Percentiles rank a stretch among this genome's conserved stretches.
Conservation (phyloP, 179 eudicot species). For the Corrigiola litoralis region DNA sequence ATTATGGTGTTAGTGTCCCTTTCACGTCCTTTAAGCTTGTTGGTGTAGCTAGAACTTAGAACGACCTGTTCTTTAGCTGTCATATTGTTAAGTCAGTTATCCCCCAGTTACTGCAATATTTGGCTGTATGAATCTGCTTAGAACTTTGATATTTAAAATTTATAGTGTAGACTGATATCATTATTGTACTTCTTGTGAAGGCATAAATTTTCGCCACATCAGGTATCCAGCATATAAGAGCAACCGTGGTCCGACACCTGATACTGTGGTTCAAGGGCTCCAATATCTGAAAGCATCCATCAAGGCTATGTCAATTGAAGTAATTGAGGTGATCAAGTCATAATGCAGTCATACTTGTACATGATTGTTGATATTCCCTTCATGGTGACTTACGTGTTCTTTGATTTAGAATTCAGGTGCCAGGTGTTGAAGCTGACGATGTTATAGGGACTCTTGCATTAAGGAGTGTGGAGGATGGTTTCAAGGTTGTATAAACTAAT, state of each 20-base stretch:
- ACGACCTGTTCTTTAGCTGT: too few species aligned
- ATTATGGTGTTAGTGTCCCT: neutral
- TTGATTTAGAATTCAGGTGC: slow-evolving; percentile 54
- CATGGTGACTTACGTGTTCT: neutral
- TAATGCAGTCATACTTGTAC: neutral
- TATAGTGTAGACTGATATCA: slow-evolving; percentile 3
- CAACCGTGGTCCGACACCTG: slow-evolving; percentile 96
- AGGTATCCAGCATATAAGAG: slow-evolving; percentile 90
- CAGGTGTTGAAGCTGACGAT: slow-evolving; percentile 99
- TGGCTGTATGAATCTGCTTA: too few species aligned
- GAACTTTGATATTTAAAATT: too few species aligned
- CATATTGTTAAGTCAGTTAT: too few species aligned
- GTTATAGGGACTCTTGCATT: slow-evolving; percentile 90
- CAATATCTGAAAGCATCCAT: slow-evolving; percentile 91
- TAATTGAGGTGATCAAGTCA: slow-evolving; percentile 64
- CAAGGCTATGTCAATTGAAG: slow-evolving; percentile 91
- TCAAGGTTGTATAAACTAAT: slow-evolving; percentile 45
- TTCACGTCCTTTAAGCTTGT: neutral
- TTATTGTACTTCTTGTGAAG: slow-evolving; percentile 40
- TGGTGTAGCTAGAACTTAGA: too few species aligned
- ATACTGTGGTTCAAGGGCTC: slow-evolving; percentile 94
- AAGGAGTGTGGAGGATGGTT: slow-evolving; percentile 80
- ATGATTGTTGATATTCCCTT: neutral
- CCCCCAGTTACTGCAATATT: too few species aligned
- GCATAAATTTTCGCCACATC: slow-evolving; percentile 84